A percentile compares a stretch with the other conserved stretches of the same genome.
Conservation (phyloP, 2,329 filamentous ascomycete genomes). For the Aspergillus latus region DNA sequence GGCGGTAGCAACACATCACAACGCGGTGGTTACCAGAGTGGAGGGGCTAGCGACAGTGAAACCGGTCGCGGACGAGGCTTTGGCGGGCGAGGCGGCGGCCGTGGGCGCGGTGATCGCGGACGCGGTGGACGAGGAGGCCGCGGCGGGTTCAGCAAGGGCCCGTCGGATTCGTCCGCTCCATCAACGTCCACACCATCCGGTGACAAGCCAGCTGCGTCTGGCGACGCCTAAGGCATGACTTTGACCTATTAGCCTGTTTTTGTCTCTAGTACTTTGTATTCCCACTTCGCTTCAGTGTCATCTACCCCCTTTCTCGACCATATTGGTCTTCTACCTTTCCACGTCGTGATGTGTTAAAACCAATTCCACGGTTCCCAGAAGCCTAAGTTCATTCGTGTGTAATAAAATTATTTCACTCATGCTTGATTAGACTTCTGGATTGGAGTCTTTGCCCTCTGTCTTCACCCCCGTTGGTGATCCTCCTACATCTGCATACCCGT, state of each 20-base stretch:
- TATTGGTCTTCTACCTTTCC: slow-evolving; percentile 19
- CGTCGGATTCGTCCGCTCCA: slow-evolving; percentile 33
- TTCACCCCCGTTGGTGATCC: no score
- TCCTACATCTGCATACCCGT: no score
- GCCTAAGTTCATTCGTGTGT: slow-evolving; percentile 32
- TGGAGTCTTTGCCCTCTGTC: no score
- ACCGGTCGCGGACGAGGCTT: slow-evolving; percentile 52
- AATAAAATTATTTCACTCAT: slow-evolving; percentile 17
- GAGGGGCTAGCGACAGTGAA: slow-evolving; percentile 75
- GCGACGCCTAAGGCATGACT: slow-evolving; percentile 31
- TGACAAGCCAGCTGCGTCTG: slow-evolving; percentile 37
- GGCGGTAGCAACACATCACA: slow-evolving; percentile 61
- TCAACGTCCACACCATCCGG: slow-evolving; percentile 29
- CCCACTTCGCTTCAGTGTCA: slow-evolving; percentile 14
- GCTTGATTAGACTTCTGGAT: not conserved
- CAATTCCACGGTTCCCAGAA: slow-evolving; percentile 17
- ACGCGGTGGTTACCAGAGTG: slow-evolving; percentile 83
- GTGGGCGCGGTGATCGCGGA: slow-evolving; percentile 51
- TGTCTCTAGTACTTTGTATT: slow-evolving; percentile 13
- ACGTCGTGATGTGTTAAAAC: slow-evolving; percentile 20
- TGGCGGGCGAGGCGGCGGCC: slow-evolving; percentile 53
- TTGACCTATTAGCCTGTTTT: slow-evolving; percentile 14
- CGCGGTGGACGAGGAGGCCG: slow-evolving; percentile 61
- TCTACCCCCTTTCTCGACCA: slow-evolving; percentile 16
- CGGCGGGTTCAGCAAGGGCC: slow-evolving; percentile 60